Conservation (phyloP, 345 rosid genomes). For the Euphorbia pulcherrima region DNA sequence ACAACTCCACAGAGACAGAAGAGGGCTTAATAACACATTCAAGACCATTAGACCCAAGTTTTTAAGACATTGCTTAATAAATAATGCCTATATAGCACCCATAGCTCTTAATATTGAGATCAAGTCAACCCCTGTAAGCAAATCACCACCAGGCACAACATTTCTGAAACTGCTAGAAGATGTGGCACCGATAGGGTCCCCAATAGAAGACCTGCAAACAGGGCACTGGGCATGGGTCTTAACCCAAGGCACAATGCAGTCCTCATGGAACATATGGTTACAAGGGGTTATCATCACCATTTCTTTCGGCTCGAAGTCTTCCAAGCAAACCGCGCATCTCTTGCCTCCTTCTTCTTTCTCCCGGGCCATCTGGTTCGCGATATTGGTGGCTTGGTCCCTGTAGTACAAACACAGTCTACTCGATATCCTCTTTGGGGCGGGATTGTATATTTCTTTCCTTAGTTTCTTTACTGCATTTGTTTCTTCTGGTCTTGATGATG, state of each 20-base stretch:
- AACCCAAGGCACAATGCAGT: conserved; percentile 75
- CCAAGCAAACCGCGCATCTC: conserved; percentile 71
- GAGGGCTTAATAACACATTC: too few species aligned
- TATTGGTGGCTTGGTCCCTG: conserved; percentile 30
- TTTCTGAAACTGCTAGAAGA: conserved; percentile 5
- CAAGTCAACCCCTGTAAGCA: conserved; percentile 27
- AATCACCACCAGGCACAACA: conserved; percentile 19
- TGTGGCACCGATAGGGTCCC: conserved; percentile 21
- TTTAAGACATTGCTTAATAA: not conserved
- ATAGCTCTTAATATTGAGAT: conserved; percentile 39
- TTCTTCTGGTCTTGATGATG: conserved; percentile 31
- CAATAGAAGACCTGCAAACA: conserved; percentile 51
- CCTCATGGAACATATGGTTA: conserved; percentile 82
- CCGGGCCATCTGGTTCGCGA: conserved; percentile 1
- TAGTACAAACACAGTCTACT: conserved; percentile 52
- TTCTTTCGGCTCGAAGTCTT: conserved; percentile 67
- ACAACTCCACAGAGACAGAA: too few species aligned
- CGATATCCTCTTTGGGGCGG: conserved; percentile 40
- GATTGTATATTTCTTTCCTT: conserved; percentile 56
- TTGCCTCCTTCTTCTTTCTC: conserved; percentile 47
- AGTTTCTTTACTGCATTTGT: conserved; percentile 39
- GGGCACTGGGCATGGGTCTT: conserved; percentile 66
- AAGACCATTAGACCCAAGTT: not conserved
- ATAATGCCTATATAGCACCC: conserved; percentile 13
- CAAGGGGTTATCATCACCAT: conserved; percentile 71